Base-by-base conservation (phyloP, 2,329 filamentous ascomycete species). In the Cladophialophora bantiana region DNA sequence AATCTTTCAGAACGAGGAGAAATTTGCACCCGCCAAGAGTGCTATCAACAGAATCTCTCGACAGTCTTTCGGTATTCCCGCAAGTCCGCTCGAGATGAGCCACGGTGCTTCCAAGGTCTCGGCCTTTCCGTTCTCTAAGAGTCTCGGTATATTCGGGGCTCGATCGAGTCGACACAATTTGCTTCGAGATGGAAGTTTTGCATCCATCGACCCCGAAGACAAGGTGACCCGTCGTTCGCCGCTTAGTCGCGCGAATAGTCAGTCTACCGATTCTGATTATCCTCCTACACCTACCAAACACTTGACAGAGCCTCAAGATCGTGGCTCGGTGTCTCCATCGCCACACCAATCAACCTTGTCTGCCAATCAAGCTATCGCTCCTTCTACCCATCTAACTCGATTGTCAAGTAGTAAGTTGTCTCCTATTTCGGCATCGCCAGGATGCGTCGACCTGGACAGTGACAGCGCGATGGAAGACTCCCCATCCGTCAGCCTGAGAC, bases 251-350 rank as follows among this genome's bases (percentile, higher is more conserved):
- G 76, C 81, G 36, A 86, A 88, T 65, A 85, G 83, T 70, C 87
- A 89, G 72, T 83, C 84, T 61, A 82, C 80, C 18, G 92, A 94
- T 65, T 84, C 81, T 45, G 93, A 97, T 58, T 83, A 94, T 65
- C 94, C 94, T n/a, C 94, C 94, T 0, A 99, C 95, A 1, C 95
- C 95, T 0, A 98, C 95, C 0, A 98, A 97, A 78, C 88, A 68
- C 48, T 55, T 67, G 32, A 52, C 60, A 36, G 69, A 68, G n/a
- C 34, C 36, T 32, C 54, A 64, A 20, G 62, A 62, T 32, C 62
- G 66, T 7, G 42, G 64, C 12, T 73, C 72, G 15, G 67, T 72
- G 6, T 73, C 71, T 48, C 71, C 71, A 31, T 73, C 71, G 10
- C 71, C 72, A 35, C 71, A 70, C 36, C 68, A 68, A 50, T 45